Evolutionary conservation across 371 early-diverging fungal species (phyloP).

Genomic region (Mucor irregularis): DNA sequence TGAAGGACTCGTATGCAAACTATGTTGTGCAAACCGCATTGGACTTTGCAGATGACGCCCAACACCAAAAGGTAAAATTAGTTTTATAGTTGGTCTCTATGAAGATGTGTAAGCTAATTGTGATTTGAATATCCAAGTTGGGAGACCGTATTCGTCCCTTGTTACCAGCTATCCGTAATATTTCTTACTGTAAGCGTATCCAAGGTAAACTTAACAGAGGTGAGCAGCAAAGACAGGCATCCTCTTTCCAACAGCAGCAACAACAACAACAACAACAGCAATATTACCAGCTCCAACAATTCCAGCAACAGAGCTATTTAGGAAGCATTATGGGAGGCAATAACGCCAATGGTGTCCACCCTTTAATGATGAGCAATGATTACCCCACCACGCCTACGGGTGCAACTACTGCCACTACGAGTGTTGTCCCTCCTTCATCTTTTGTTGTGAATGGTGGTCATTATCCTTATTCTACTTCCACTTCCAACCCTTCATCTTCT

Average conservation of each 20-base stretch:
- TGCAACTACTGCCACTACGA: no score
- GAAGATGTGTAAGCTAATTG: no score
- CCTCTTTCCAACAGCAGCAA: neutral
- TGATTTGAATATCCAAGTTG: no score
- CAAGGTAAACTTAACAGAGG: constrained; percentile 76
- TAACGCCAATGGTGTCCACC: neutral
- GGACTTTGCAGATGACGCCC: constrained; percentile 77
- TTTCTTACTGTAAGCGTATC: constrained; percentile 88
- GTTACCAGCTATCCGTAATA: constrained; percentile 79
- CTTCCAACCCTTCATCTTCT: neutral
- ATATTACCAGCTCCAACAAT: neutral
- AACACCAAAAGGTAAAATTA: constrained; percentile 65
- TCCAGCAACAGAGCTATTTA: neutral
- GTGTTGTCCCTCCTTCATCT: no score
- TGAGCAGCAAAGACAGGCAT: constrained; percentile 25
- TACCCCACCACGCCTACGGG: neutral
- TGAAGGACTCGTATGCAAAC: constrained; percentile 88
- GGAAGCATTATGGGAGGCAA: neutral
- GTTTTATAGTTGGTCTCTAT: no score
- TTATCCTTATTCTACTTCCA: neutral
- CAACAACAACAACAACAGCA: neutral
- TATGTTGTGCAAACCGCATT: constrained; percentile 93
- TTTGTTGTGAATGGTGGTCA: neutral
- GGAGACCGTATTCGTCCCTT: constrained; percentile 79
- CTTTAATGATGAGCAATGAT: neutral